These are phyloP conservation scores for Phlebiopsis flavidoalba DNA, from an alignment of 768 basidiomycete genomes.

Conservation along the genomic window DNA sequence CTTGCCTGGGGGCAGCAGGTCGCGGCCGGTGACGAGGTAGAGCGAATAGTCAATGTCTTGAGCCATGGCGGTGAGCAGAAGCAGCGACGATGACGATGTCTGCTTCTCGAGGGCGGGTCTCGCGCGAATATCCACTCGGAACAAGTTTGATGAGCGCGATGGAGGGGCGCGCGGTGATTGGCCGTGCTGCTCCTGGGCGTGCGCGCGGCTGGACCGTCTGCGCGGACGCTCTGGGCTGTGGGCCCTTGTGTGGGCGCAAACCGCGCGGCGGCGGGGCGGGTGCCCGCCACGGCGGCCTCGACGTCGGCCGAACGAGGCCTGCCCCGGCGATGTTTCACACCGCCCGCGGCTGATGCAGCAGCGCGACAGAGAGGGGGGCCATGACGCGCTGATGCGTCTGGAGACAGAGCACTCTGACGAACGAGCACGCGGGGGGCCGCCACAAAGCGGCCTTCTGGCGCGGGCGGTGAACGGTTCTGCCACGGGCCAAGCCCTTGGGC, in stretches of 20 bases:
- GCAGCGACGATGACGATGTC: no score
- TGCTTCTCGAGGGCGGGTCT: not conserved
- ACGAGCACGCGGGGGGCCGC: not conserved
- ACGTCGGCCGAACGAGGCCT: not conserved
- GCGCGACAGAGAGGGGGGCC: no score
- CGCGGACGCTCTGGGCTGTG: not conserved
- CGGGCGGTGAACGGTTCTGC: no score
- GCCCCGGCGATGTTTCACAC: no score
- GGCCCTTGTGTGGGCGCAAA: not conserved
- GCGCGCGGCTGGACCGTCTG: no score
- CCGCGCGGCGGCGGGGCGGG: not conserved
- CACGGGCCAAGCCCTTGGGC: no score
- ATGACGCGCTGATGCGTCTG: no score
- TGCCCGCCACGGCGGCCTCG: not conserved
- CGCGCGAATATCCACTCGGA: not conserved
- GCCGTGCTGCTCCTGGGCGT: no score
- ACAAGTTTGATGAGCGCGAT: not conserved
- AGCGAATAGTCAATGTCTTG: conserved; percentile 52
- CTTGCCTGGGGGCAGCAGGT: conserved; percentile 71
- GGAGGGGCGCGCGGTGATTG: not conserved
- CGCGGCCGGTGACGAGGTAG: conserved; percentile 85
- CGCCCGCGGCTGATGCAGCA: no score
- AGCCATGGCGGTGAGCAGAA: not conserved
- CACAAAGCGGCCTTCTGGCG: not conserved
- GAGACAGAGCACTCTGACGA: no score